phyloP scores from a whole-genome alignment of 2,329 filamentous ascomycete species.

The Lasiodiplodia sp. region DNA sequence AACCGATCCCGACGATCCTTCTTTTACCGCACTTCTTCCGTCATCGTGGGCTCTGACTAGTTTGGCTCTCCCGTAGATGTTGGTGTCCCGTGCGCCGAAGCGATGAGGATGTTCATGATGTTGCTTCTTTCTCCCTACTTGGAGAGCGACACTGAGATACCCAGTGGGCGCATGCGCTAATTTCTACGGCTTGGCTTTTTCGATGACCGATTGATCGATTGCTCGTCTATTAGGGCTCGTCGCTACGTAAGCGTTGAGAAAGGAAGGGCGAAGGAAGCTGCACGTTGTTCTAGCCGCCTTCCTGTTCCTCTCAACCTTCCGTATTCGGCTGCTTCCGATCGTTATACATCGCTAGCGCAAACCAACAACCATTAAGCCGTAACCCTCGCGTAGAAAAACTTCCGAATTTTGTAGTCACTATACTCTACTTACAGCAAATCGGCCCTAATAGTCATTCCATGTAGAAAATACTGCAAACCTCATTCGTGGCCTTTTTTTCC shows the following conservation, averaged over 20 bases:
- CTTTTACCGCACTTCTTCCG: background rate
- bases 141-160: background rate
- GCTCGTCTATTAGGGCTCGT: background rate
- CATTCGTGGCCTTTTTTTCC: background rate
- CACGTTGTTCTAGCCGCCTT: constrained; percentile 2
- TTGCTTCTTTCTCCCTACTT: background rate
- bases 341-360: background rate
- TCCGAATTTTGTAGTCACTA: background rate
- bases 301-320: constrained; percentile 10
- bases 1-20: constrained; percentile 1
- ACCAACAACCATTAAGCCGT: background rate
- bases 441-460: background rate
- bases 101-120: constrained; percentile 16
- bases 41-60: background rate
- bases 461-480: background rate
- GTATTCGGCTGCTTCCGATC: background rate
- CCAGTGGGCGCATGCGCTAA: background rate
- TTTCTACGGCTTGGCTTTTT: background rate
- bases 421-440: background rate
- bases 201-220: background rate
- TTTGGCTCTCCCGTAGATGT: background rate
- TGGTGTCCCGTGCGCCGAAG: background rate
- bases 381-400: background rate
- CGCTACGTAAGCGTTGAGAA: background rate
- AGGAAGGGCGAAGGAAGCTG: background rate